A percentile compares a stretch with the other conserved stretches of the same genome.
Conservation (phyloP, 2,329 filamentous ascomycete genomes). For the Cytospora schulzeri region DNA sequence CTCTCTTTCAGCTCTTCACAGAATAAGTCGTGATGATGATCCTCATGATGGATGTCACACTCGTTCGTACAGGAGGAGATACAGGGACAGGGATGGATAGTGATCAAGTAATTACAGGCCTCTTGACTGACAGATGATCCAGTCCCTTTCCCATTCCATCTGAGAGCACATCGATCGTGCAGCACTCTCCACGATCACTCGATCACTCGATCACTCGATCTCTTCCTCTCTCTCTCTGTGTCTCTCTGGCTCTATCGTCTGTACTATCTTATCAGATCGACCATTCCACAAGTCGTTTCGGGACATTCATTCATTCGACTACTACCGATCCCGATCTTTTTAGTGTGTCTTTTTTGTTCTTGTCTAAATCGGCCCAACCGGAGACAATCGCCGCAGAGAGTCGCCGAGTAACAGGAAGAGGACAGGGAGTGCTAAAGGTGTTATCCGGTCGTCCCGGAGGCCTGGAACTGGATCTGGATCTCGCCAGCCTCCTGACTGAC, state of each 20-base stretch:
- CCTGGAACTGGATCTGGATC: not conserved
- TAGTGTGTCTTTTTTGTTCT: not conserved
- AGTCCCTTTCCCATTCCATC: not conserved
- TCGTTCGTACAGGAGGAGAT: too few species aligned
- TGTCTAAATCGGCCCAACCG: not conserved
- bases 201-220: too few species aligned
- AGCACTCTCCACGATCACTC: too few species aligned
- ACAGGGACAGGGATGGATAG: not conserved
- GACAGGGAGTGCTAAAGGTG: not conserved
- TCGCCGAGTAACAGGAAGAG: not conserved
- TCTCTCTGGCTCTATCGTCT: not conserved
- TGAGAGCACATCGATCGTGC: not conserved
- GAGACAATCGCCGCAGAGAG: not conserved
- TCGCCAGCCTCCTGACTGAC: not conserved
- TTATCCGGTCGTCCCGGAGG: constrained; percentile 6
- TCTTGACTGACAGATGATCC: not conserved
- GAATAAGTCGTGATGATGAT: too few species aligned
- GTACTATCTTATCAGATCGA: not conserved
- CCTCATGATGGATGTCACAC: not conserved
- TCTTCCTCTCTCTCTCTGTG: too few species aligned
- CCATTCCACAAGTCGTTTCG: not conserved
- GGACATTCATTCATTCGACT: not conserved
- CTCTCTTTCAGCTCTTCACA: too few species aligned
- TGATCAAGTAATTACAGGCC: not conserved
- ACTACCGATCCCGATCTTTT: too few species aligned